Base-by-base conservation (phyloP, 495 filamentous ascomycete species). In the Penicillium odoratum region DNA sequence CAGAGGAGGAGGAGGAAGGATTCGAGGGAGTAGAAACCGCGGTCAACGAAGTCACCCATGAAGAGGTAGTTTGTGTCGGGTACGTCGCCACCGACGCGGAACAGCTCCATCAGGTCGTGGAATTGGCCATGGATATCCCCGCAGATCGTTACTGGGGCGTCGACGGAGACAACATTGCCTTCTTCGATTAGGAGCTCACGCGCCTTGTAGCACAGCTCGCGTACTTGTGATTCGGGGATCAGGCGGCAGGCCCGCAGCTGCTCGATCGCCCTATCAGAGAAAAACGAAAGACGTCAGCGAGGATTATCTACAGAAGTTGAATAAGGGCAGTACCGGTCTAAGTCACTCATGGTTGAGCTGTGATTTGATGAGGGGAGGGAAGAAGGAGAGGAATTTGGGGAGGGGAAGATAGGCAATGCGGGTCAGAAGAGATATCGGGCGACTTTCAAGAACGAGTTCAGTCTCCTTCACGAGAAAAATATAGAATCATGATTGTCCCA, bases 121-220 rank as follows among this genome's bases (percentile, higher is more conserved):
- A 98, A 98, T 69, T 98, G 94, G 59, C 94, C 94, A 65, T 98
- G 93, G 60, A 98, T 98, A 68, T 98, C 94, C 51, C 94, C 94
- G 70, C 94, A 98, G 84, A 98, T 97, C 69, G 94, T 98, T 63
- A 98, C 94, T 26, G 94, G 94, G 54, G 94, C 94, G 67, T 93
- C 88, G 60, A 98, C 93, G 34, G 90, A 89, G 53, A 98, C 94
- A 48, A 98, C 94, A 73, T 98, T 98, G 57, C 91, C 93, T 77
- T 98, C 94, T 76, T 98, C 94, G 59, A 98, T 96, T 48, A 98
- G 79, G 38, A 98, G 85, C 77, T 98, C 94, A 54, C 94, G 85
- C 48, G 94, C 94, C 75, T 98, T 98, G 81, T 97, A 92, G 76
- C 95, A 98, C 67, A 98, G 82, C 72, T 98, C 92, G 64, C 94